Percentiles rank a stretch among this genome's conserved stretches.
Evolutionary conservation across 2,329 filamentous ascomycete genomes (phyloP).

Genomic region (Sporothrix brasiliensis): DNA sequence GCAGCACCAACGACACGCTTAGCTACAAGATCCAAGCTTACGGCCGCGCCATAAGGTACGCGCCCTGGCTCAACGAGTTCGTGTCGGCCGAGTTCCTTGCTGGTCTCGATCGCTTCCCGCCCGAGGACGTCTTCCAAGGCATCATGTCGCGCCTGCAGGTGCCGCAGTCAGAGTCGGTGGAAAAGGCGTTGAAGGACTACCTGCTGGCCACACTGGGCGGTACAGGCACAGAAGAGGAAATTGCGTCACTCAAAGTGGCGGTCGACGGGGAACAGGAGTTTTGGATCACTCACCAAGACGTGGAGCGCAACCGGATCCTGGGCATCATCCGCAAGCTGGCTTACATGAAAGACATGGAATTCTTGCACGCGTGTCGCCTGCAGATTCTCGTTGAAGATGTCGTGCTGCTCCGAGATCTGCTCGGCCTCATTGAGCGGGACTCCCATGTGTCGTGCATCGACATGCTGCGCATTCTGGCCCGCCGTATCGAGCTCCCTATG

Average conservation of each 20-base stretch:
- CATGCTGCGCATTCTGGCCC: slow-evolving; percentile 36
- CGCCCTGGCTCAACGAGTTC: slow-evolving; percentile 33
- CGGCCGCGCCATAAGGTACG: slow-evolving; percentile 31
- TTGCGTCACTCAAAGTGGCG: slow-evolving; percentile 24
- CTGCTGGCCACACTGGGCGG: slow-evolving; percentile 35
- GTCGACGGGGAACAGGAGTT: slow-evolving; percentile 35
- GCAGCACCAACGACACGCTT: slow-evolving; percentile 33
- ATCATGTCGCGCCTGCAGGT: slow-evolving; percentile 35
- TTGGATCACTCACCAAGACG: slow-evolving; percentile 32
- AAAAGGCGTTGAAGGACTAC: slow-evolving; percentile 31
- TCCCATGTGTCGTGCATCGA: slow-evolving; percentile 33
- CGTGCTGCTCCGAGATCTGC: slow-evolving; percentile 34
- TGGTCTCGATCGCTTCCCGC: slow-evolving; percentile 34
- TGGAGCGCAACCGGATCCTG: slow-evolving; percentile 36
- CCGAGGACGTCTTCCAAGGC: slow-evolving; percentile 32
- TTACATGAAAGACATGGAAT: slow-evolving; percentile 29
- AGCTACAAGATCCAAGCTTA: slow-evolving; percentile 35
- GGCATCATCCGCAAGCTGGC: slow-evolving; percentile 31
- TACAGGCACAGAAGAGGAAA: slow-evolving; percentile 22
- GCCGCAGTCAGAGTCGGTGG: slow-evolving; percentile 11
- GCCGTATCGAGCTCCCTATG: slow-evolving; percentile 33
- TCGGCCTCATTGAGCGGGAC: slow-evolving; percentile 33
- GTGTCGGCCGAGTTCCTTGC: slow-evolving; percentile 32
- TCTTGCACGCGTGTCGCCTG: slow-evolving; percentile 34
- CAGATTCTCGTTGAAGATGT: slow-evolving; percentile 37